Conservation (phyloP, 2,329 filamentous ascomycete genomes). For the Cladosporium sp. region DNA sequence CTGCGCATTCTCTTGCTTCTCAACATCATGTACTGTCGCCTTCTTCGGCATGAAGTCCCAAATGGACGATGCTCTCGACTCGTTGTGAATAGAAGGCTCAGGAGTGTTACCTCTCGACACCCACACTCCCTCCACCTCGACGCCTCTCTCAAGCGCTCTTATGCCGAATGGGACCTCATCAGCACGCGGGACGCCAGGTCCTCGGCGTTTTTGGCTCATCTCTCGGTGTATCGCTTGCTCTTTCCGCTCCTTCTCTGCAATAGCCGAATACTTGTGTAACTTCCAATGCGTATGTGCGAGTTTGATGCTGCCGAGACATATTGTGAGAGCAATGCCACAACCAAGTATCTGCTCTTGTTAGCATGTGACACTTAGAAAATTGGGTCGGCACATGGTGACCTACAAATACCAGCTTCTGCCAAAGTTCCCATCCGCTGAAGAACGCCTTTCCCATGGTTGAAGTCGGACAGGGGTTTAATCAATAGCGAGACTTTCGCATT, state of each 20-base stretch:
- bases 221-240: slow-evolving; percentile 36
- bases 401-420: slow-evolving; percentile 90
- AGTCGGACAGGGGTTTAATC: background rate
- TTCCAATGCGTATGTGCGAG: slow-evolving; percentile 51
- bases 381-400: slow-evolving; percentile 37
- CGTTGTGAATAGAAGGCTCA: slow-evolving; percentile 21
- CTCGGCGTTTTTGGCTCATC: slow-evolving; percentile 33
- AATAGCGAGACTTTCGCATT: background rate
- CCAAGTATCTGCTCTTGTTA: slow-evolving; percentile 64
- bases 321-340: slow-evolving; percentile 67
- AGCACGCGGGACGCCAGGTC: slow-evolving; percentile 46
- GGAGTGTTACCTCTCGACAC: slow-evolving; percentile 49
- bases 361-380: slow-evolving; percentile 17
- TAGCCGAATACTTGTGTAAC: slow-evolving; percentile 43
- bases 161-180: slow-evolving; percentile 81
- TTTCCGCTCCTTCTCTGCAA: slow-evolving; percentile 33
- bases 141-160: slow-evolving; percentile 77
- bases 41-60: slow-evolving; percentile 18
- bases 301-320: slow-evolving; percentile 67
- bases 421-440: slow-evolving; percentile 67
- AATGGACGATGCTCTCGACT: slow-evolving; percentile 2
- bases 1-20: slow-evolving; percentile 4
- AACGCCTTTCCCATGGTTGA: slow-evolving; percentile 31
- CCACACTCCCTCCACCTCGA: slow-evolving; percentile 79
- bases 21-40: slow-evolving; percentile 5